phyloP scores from a whole-genome alignment of 176 grass and related monocot genomes.

The Aegilops tauschii region DNA sequence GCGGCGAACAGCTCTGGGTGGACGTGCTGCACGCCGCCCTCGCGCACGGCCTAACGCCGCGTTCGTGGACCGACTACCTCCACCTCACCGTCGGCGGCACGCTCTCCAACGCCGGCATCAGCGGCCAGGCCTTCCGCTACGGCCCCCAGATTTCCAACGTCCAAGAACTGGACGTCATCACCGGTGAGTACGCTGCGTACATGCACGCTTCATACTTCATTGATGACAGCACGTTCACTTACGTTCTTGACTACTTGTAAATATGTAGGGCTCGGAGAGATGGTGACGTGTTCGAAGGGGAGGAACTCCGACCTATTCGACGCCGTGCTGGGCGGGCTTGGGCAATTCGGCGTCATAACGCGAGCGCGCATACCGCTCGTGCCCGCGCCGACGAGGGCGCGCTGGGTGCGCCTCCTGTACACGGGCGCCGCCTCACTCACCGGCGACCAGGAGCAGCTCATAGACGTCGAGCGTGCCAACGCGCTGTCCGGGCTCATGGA shows the following conservation, averaged over 20 bases:
- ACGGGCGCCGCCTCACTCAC: slow-evolving; percentile 25
- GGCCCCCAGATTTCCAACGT: slow-evolving; percentile 80
- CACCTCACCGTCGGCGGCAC: slow-evolving; percentile 62
- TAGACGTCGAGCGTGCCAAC: not conserved
- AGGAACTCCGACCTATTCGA: slow-evolving; percentile 44
- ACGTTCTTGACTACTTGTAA: not conserved
- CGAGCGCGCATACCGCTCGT: slow-evolving; percentile 54
- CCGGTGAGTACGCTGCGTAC: slow-evolving; percentile 31
- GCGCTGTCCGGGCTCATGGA: slow-evolving; percentile 41
- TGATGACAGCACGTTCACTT: not conserved
- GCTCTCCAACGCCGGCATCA: slow-evolving; percentile 74
- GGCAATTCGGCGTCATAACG: slow-evolving; percentile 71
- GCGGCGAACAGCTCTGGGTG: slow-evolving; percentile 82
- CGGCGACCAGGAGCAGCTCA: slow-evolving; percentile 46
- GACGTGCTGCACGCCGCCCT: slow-evolving; percentile 55
- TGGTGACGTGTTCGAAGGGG: slow-evolving; percentile 50
- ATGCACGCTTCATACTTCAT: not conserved
- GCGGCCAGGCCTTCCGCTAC: slow-evolving; percentile 53
- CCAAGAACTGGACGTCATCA: slow-evolving; percentile 65
- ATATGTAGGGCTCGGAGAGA: slow-evolving; percentile 37
- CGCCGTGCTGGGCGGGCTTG: slow-evolving; percentile 65
- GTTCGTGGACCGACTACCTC: slow-evolving; percentile 68
- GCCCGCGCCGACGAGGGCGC: slow-evolving; percentile 45
- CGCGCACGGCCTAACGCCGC: slow-evolving; percentile 38
- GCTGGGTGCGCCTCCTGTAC: slow-evolving; percentile 62